A percentile compares a stretch with the other conserved stretches of the same genome.
Conservation (phyloP, 108 stramenopile genomes). For the Skeletonema menzelii region DNA sequence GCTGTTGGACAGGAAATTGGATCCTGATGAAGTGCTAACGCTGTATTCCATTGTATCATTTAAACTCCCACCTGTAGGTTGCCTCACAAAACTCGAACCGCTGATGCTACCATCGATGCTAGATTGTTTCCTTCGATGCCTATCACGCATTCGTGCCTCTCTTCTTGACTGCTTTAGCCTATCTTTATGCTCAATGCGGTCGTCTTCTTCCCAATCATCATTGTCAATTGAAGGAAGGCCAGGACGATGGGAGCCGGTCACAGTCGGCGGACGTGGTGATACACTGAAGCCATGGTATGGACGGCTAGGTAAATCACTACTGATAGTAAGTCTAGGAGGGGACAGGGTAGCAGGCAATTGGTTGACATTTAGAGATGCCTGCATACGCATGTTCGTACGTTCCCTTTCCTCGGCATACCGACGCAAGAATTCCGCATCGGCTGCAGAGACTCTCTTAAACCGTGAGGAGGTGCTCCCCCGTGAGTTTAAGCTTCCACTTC, state of each 20-base stretch:
- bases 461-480: neutral
- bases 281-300: neutral
- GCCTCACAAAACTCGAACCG: neutral
- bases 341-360: neutral
- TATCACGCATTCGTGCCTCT: neutral
- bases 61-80: neutral
- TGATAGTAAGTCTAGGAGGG: neutral
- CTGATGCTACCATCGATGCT: slow-evolving; percentile 1
- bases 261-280: slow-evolving; percentile 33
- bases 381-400: slow-evolving; percentile 15
- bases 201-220: slow-evolving; percentile 52
- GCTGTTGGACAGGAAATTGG: neutral
- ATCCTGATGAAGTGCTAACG: neutral
- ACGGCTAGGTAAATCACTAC: neutral
- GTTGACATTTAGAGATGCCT: neutral
- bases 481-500: slow-evolving; percentile 2
- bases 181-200: slow-evolving; percentile 25
- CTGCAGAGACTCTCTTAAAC: slow-evolving; percentile 2
- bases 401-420: slow-evolving; percentile 37
- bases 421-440: slow-evolving; percentile 34
- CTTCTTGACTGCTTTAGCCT: neutral
- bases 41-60: slow-evolving; percentile 3
- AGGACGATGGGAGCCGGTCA: slow-evolving; percentile 43
- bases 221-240: slow-evolving; percentile 44
- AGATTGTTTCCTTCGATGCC: slow-evolving; percentile 7